A percentile compares a stretch with the other conserved stretches of the same genome.
These are phyloP conservation scores for Strigomonas culicis DNA, from an alignment of 208 protist species.

Conservation along the genomic window DNA sequence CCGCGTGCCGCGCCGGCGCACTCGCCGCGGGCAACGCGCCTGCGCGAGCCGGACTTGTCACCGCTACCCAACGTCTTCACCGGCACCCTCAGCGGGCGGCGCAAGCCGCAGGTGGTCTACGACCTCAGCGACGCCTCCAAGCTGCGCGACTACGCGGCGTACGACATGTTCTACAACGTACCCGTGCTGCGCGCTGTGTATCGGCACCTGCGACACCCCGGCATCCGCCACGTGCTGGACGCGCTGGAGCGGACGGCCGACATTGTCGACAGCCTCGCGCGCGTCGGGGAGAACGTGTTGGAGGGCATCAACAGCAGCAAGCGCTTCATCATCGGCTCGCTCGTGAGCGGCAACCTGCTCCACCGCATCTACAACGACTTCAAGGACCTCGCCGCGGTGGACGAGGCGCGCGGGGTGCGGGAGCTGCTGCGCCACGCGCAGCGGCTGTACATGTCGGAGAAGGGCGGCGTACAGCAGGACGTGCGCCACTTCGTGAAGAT, in stretches of 20 bases:
- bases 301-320: slow-evolving; percentile 58
- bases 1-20: too few relatives aligned
- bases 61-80: too few relatives aligned
- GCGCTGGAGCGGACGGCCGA: slow-evolving; percentile 31
- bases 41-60: too few relatives aligned
- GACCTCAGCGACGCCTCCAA: slow-evolving; percentile 54
- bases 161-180: slow-evolving; percentile 44
- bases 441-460: slow-evolving; percentile 37
- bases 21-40: too few relatives aligned
- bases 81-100: too few relatives aligned
- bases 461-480: slow-evolving; percentile 42
- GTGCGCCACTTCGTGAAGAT: slow-evolving; percentile 29
- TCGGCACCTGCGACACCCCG: background rate
- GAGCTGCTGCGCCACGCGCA: slow-evolving; percentile 37
- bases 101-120: slow-evolving; percentile 12
- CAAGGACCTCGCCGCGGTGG: slow-evolving; percentile 26
- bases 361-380: slow-evolving; percentile 32
- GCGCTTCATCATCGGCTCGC: slow-evolving; percentile 53
- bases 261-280: slow-evolving; percentile 37
- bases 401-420: slow-evolving; percentile 32
- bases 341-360: slow-evolving; percentile 39
- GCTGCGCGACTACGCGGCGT: slow-evolving; percentile 48
- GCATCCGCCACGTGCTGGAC: slow-evolving; percentile 24
- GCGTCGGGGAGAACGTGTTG: slow-evolving; percentile 47
- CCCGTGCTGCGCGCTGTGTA: slow-evolving; percentile 28